Evolutionary conservation across 176 grass and related monocot species (phyloP), one percentile per base, ranked within the genome.

Genomic region (Avena insularis): DNA sequence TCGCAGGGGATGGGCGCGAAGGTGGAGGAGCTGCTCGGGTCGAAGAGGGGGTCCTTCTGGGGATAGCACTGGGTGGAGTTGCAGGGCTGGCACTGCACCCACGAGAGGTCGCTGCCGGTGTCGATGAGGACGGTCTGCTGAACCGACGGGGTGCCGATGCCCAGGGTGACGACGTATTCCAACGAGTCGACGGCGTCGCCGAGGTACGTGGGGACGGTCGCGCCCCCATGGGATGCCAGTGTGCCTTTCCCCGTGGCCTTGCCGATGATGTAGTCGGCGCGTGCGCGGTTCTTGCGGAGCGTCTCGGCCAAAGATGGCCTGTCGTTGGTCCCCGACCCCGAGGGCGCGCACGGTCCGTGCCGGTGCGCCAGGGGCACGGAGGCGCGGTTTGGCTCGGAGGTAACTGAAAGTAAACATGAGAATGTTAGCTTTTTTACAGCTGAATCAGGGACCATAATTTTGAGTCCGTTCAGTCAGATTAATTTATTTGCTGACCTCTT

Each of bases 11-110:
- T 1, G 9, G 87, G 36, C 0, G 67, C 17, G 19, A 86, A 90
- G 0, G 83, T 68, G 19, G 83, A 85, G 3, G 83, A 90, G 2
- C 0, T 5, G 50, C 6, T 76, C 1, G 88, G 82, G 10, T 90
- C 60, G 6, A 82, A 90, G 3, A 90, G 1, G 9, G 78, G 83
- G 60, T 90, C 70, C 63, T 83, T 90, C 89, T 90, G 79, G 1
- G 63, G 40, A 79, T 86, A 90, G 64, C 89, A 90, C 8, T 60
- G 1, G 2, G 15, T 12, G 54, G 84, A 3, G 79, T 51, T 55
- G 83, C 93, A 95, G 11, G 95, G 91, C 49, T 31, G 48, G 86
- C 95, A 98, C 59, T 89, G 95, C 54, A 98, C 79, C 95, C 95
- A 98, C 17, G 93, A 84, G 67, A 98, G 60, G 47, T 92, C 93